Conservation (phyloP, 2,329 filamentous ascomycete species). For the Macroventuria anomochaeta region DNA sequence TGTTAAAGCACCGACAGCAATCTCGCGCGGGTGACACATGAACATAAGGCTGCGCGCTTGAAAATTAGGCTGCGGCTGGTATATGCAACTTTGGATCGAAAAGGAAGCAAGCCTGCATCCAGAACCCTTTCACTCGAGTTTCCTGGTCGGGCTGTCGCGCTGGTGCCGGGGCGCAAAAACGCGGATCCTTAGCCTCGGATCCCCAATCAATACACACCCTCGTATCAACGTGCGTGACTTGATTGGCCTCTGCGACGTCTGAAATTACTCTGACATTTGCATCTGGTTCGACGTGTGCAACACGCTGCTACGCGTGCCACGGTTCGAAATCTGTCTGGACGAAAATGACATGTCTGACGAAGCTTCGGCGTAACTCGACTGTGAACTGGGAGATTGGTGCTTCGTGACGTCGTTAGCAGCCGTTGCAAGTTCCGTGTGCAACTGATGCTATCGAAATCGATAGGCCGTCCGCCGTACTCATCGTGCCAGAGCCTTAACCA, state of each 20-base stretch:
- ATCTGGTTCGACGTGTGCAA: constrained; percentile 13
- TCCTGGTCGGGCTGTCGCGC: constrained; percentile 16
- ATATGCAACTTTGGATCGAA: constrained; percentile 14
- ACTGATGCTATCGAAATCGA: constrained; percentile 19
- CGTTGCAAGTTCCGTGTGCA: constrained; percentile 11
- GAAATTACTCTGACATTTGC: constrained; percentile 9
- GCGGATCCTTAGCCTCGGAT: constrained; percentile 11
- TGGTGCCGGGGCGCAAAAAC: constrained; percentile 8
- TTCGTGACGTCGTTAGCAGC: constrained; percentile 23
- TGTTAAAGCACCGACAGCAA: constrained; percentile 22
- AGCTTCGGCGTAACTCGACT: constrained; percentile 14
- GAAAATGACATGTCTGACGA: constrained; percentile 15
- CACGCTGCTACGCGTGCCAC: constrained; percentile 19
- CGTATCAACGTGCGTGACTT: constrained; percentile 19
- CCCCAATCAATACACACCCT: constrained; percentile 10
- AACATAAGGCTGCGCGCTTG: constrained; percentile 12
- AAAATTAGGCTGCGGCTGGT: constrained; percentile 12
- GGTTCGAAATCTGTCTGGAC: constrained; percentile 17
- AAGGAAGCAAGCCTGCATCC: constrained; percentile 13
- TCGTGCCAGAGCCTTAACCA: not conserved
- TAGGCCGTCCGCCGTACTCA: constrained; percentile 4
- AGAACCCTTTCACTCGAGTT: constrained; percentile 20
- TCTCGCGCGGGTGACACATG: constrained; percentile 25
- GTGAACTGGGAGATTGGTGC: constrained; percentile 14
- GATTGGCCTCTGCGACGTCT: constrained; percentile 13